Conservation (phyloP, 768 basidiomycete species). For the Lactarius evosmus region DNA sequence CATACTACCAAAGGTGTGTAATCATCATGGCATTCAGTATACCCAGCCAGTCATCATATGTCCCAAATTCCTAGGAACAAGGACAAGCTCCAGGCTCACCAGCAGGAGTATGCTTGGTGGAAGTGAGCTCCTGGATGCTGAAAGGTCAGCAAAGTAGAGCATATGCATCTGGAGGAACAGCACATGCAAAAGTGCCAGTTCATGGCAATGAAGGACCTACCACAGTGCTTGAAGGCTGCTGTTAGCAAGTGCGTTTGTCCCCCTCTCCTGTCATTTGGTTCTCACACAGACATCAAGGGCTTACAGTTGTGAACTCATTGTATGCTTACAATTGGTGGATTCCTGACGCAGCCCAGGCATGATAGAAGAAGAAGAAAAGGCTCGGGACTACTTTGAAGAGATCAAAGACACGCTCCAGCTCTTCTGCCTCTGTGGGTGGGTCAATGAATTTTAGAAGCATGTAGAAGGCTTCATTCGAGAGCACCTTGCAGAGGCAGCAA, state of each 20-base stretch:
- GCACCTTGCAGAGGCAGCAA: too few relatives aligned
- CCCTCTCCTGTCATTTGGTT: too few relatives aligned
- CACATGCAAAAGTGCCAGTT: not conserved
- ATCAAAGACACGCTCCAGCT: too few relatives aligned
- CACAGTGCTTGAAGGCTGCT: not conserved
- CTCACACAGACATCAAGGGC: too few relatives aligned
- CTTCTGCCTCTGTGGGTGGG: too few relatives aligned
- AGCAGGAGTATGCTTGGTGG: not conserved
- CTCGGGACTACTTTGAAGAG: too few relatives aligned
- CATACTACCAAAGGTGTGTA: not conserved
- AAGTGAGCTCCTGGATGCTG: not conserved
- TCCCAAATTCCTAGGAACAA: not conserved
- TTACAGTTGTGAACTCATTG: too few relatives aligned
- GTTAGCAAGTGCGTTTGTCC: not conserved
- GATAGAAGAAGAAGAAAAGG: too few relatives aligned
- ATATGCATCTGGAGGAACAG: not conserved
- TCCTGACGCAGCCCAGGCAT: too few relatives aligned
- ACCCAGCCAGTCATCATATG: not conserved
- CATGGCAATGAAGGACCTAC: not conserved
- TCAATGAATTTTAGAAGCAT: too few relatives aligned
- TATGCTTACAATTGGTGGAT: too few relatives aligned
- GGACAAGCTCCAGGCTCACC: not conserved
- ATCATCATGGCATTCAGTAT: not conserved
- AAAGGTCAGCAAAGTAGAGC: not conserved
- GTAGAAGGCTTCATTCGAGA: too few relatives aligned